A percentile compares a stretch with the other conserved stretches of the same genome.
These are phyloP conservation scores for Penicillium sp. DNA, from an alignment of 2,329 filamentous ascomycete species.

Conservation along the genomic window DNA sequence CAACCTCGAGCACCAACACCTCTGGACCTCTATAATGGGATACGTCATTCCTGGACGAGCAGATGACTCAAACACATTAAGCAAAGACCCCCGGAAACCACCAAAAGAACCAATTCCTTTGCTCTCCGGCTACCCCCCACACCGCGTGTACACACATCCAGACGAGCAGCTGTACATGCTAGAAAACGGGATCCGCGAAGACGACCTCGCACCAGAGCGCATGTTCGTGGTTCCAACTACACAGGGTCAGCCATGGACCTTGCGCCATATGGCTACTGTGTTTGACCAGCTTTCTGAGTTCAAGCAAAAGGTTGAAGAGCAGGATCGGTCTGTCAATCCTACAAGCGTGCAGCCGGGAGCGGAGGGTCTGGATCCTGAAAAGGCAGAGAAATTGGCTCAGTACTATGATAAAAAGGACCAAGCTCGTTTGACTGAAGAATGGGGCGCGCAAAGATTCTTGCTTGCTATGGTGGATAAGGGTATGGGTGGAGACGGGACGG, in stretches of 20 bases:
- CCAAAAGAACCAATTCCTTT: conserved; percentile 41
- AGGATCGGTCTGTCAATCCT: conserved; percentile 4
- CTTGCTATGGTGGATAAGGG: conserved; percentile 56
- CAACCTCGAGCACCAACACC: conserved; percentile 64
- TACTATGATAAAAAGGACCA: conserved; percentile 34
- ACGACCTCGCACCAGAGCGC: conserved; percentile 51
- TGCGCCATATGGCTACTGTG: conserved; percentile 55
- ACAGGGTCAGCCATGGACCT: conserved; percentile 60
- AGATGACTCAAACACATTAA: neutral
- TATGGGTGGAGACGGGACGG: conserved; percentile 58
- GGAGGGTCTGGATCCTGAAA: conserved; percentile 20
- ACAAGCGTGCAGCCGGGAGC: conserved; percentile 9
- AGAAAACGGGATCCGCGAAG: conserved; percentile 49
- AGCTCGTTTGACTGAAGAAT: conserved; percentile 34
- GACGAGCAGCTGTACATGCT: conserved; percentile 64
- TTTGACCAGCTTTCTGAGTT: conserved; percentile 47
- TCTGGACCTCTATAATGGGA: conserved; percentile 58
- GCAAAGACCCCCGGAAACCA: conserved; percentile 1
- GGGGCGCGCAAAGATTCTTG: conserved; percentile 55
- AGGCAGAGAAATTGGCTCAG: conserved; percentile 31
- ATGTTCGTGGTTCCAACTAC: conserved; percentile 62
- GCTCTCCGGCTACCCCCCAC: conserved; percentile 62
- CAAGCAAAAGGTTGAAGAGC: neutral
- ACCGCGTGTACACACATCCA: conserved; percentile 62
- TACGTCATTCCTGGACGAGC: conserved; percentile 36